A percentile compares a stretch with the other conserved stretches of the same genome.
Evolutionary conservation across 495 filamentous ascomycete genomes (phyloP).

Genomic region (Talaromyces thailandensis): DNA sequence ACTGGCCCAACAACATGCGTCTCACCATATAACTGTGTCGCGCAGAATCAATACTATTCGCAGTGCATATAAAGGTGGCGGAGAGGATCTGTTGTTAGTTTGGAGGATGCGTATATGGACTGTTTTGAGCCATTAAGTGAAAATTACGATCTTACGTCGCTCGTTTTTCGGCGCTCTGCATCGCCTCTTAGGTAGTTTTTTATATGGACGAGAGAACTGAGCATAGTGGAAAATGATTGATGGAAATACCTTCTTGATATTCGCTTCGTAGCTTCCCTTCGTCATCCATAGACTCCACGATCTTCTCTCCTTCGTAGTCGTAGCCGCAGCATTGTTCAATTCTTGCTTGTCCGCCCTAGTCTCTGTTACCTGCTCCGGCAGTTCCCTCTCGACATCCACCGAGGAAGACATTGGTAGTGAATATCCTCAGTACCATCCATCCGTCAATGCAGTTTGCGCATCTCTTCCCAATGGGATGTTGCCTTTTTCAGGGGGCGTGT

Average conservation of each 20-base stretch:
- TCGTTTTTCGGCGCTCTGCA: too few relatives aligned
- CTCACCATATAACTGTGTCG: too few relatives aligned
- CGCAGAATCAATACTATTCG: too few relatives aligned
- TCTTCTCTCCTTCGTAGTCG: conserved; percentile 27
- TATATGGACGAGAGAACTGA: too few relatives aligned
- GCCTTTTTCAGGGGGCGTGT: conserved; percentile 11
- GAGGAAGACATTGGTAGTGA: conserved; percentile 28
- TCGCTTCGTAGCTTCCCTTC: conserved; percentile 30
- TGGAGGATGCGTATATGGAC: too few relatives aligned
- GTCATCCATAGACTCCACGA: conserved; percentile 38
- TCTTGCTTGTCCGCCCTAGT: conserved; percentile 10
- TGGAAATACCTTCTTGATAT: conserved; percentile 20
- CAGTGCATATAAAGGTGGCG: too few relatives aligned
- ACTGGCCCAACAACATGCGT: conserved; percentile 25
- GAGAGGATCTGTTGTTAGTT: too few relatives aligned
- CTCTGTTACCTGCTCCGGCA: conserved; percentile 25
- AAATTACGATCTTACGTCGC: too few relatives aligned
- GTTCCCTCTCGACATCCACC: conserved; percentile 27
- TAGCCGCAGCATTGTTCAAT: conserved; percentile 13
- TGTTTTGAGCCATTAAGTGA: too few relatives aligned
- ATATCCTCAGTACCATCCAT: conserved; percentile 22
- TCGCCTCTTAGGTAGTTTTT: too few relatives aligned
- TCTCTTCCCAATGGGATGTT: conserved; percentile 13
- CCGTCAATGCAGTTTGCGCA: conserved; percentile 20
- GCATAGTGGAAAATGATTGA: not conserved